Base-by-base conservation (phyloP, 78 protist species). In the Dictyostelium firmibasis region DNA sequence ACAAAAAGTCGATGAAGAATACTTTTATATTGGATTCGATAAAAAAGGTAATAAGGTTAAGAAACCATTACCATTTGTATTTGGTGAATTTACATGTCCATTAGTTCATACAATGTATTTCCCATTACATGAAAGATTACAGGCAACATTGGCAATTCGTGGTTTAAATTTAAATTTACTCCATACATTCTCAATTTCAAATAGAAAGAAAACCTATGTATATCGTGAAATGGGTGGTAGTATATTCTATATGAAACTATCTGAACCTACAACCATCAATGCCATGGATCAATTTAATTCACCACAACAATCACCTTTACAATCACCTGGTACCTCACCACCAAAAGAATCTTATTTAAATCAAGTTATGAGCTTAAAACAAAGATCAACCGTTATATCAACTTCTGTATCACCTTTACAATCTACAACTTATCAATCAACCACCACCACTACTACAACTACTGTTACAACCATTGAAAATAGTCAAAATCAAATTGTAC, bases 151-250 rank as follows among this genome's bases (percentile, higher is more conserved):
- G 13, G 96, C 96, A 4, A 86, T 93, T n/a, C 60, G 96, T 33
- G 79, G 85, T 27, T 50, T 93, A 31, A 85, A 76, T 23, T n/a
- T 69, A 11, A 85, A 43, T n/a, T 72, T 91, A 8, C 75, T 93
- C 16, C 92, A 93, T 64, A 83, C 92, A 57, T 75, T 93, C 33
- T 84, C 92, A 31, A 74, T 93, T 11, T 78, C 76, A 10, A 93
- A 93, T 43, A 14, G 96, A 18, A 81, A 81, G 86, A 82, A 93
- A 27, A 82, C 85, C 92, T 93, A 84, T 83, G 96, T 93, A 14
- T 93, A 86, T 38, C 31, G 91, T 27, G 96, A 93, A 35, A 27
- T 67, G 36, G 92, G 96, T 27, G 92, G 96, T 4, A 93, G 85
- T 81, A 70, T 85, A 7, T 85, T 85, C 64, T 93, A 93, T 29